Conservation (phyloP, 371 early-diverging fungal species). For the Circinella minor region DNA sequence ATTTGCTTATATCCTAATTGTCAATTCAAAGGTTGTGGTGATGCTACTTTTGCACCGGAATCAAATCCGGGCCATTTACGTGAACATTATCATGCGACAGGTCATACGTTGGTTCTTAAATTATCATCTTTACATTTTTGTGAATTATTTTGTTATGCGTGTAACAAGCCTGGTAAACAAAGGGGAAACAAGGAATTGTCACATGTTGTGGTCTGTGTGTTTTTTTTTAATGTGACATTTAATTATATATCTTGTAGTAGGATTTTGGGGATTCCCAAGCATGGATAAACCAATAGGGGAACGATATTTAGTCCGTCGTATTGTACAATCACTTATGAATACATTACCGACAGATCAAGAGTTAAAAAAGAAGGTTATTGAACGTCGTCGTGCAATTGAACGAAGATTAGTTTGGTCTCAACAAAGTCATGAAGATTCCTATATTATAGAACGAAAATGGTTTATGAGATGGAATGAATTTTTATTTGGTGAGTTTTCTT, state of each 20-base stretch:
- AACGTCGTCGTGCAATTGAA: slow-evolving; percentile 10
- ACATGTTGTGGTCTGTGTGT: background rate
- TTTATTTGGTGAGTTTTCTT: slow-evolving; percentile 3
- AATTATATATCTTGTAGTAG: slow-evolving; percentile 7
- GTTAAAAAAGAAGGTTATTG: background rate
- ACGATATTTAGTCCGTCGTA: background rate
- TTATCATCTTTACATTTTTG: slow-evolving; percentile 15
- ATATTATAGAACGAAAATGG: slow-evolving; percentile 8
- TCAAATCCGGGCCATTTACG: slow-evolving; percentile 18
- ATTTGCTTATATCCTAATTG: slow-evolving; percentile 4
- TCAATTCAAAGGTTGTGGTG: slow-evolving; percentile 18
- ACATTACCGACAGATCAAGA: background rate
- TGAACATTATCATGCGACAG: slow-evolving; percentile 14
- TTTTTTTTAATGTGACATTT: background rate
- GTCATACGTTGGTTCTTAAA: slow-evolving; percentile 12
- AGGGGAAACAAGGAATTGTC: background rate
- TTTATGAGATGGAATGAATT: slow-evolving; percentile 16
- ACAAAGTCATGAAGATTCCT: slow-evolving; percentile 5
- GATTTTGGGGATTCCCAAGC: slow-evolving; percentile 18
- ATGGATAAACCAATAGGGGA: slow-evolving; percentile 14
- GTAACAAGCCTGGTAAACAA: slow-evolving; percentile 15
- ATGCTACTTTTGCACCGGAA: slow-evolving; percentile 14
- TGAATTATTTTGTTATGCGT: slow-evolving; percentile 22
- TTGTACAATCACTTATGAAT: background rate
- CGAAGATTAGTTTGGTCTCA: background rate